Base-by-base conservation (phyloP, 352 stramenopile genomes). In the Phytopythium oedochilum region DNA sequence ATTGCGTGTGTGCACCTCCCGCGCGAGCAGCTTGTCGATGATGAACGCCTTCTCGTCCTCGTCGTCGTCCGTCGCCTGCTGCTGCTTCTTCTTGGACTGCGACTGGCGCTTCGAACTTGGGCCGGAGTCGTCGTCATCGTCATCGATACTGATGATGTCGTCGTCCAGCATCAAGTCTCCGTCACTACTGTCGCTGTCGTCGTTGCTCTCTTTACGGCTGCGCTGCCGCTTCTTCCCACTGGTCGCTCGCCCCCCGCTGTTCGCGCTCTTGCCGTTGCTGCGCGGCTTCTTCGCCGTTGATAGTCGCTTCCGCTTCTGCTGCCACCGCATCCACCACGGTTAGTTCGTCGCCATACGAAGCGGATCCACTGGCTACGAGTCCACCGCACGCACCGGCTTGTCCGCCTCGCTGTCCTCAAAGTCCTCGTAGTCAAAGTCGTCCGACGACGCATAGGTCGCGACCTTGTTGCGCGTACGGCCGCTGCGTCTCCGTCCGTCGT, bases 11-110 rank as follows among this genome's bases (percentile, higher is more conserved):
- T 93, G 86, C 17, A 80, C 72, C 43, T 96, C 86, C 4, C 77
- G 70, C 22, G 76, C 86, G 28, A 96, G 55, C 3, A 96, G 46
- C 55, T 96, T 96, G 64, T 89, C 86, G 52, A 96, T 88, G 36
- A 93, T 68, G 60, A 92, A 64, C 18, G 53, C 62, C 25, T 59
- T 64, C 10, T 64, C 54, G 28, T 51, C 46, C 1, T 49, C 39
- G 14, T 52, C 22, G 14, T 52, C 22, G 23, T 60, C 48, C 38
- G 47, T 55, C 35, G 44, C 39, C 23, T 9, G 34, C 40, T 39
- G 53, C 43, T 40, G 32, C 35, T 40, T 34, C 2, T 34, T 49
- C 40, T 70, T 72, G 6, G 40, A 29, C 14, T 73, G 70, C 4
- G 44, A 23, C 18, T 66, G 67, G 14, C 45, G 34, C 39, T 74